phyloP scores from a whole-genome alignment of 352 stramenopile species.

The Pythium guiyangense region DNA sequence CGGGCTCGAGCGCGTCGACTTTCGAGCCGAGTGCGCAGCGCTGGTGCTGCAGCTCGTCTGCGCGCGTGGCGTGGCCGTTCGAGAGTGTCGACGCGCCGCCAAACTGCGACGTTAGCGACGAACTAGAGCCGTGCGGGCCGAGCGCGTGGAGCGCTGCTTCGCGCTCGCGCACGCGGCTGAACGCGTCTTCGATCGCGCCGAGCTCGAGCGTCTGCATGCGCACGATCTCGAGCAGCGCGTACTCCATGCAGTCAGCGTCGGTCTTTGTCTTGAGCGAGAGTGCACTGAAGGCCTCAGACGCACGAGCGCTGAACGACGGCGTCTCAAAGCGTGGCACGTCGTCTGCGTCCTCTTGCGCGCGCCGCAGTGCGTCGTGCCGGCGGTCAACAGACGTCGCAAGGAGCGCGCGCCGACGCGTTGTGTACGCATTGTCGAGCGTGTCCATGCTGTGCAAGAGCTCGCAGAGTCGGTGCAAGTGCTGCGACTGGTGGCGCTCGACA shows the following conservation, averaged over 20 bases:
- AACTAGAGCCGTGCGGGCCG: conserved; percentile 6
- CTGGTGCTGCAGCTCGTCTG: conserved; percentile 43
- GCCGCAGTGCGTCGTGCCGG: conserved; percentile 18
- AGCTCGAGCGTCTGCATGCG: conserved; percentile 80
- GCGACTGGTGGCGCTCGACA: conserved; percentile 49
- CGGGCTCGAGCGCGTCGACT: conserved; percentile 51
- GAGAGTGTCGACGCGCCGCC: too few species aligned
- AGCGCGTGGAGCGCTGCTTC: conserved; percentile 37
- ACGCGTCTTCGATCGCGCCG: conserved; percentile 70
- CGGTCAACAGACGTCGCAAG: conserved; percentile 23
- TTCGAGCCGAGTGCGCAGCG: conserved; percentile 51
- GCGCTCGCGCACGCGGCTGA: conserved; percentile 43
- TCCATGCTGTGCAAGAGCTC: conserved; percentile 75
- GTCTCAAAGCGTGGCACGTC: conserved; percentile 45
- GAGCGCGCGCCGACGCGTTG: conserved; percentile 27
- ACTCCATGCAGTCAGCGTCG: conserved; percentile 78
- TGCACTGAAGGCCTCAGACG: conserved; percentile 66
- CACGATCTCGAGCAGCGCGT: conserved; percentile 69
- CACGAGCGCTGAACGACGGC: conserved; percentile 59
- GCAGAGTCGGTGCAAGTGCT: conserved; percentile 66
- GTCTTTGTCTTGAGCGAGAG: conserved; percentile 69
- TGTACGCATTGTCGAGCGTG: conserved; percentile 49
- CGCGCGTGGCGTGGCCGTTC: too few species aligned
- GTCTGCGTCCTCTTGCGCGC: conserved; percentile 45
- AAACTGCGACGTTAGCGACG: too few species aligned